Percentiles rank a stretch among this genome's conserved stretches.
These are phyloP conservation scores for Candida alai DNA, from an alignment of 805 yeast genomes.

Conservation along the genomic window DNA sequence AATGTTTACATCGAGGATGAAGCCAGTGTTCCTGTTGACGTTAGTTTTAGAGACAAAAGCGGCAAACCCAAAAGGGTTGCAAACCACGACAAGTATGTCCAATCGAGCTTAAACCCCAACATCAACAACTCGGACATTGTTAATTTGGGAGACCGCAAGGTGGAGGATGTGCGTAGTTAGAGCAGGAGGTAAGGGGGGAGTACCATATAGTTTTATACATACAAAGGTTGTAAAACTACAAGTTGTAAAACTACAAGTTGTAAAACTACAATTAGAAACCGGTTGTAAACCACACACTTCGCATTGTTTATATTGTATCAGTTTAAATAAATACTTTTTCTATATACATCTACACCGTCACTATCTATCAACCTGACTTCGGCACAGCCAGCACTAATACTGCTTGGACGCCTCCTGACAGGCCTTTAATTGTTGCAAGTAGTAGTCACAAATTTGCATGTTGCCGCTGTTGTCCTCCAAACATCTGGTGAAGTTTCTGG, in stretches of 20 bases:
- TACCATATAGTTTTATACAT: too few species aligned
- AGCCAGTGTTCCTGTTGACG: conserved; percentile 34
- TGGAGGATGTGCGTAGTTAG: too few species aligned
- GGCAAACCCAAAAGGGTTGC: conserved; percentile 24
- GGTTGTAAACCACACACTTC: too few species aligned
- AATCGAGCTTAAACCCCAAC: conserved; percentile 38
- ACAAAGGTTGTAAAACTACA: too few species aligned
- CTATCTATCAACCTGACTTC: too few species aligned
- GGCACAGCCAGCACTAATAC: too few species aligned
- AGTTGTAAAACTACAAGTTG: too few species aligned
- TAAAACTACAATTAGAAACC: too few species aligned
- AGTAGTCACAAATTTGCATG: conserved; percentile 95
- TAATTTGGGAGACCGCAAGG: conserved; percentile 28
- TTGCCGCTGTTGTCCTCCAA: conserved; percentile 90
- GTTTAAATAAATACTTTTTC: conserved; percentile 1
- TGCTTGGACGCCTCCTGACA: conserved; percentile 92
- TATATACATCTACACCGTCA: conserved; percentile 1
- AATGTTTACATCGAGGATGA: conserved; percentile 38
- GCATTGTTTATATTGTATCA: too few species aligned
- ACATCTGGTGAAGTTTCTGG: conserved; percentile 93
- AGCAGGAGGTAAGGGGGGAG: too few species aligned
- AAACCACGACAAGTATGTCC: conserved; percentile 38
- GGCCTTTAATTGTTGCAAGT: conserved; percentile 94
- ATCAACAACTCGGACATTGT: conserved; percentile 35
- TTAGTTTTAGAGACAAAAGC: conserved; percentile 11